Conservation (phyloP, 805 yeast species). For the Teunomyces funiuensis region DNA sequence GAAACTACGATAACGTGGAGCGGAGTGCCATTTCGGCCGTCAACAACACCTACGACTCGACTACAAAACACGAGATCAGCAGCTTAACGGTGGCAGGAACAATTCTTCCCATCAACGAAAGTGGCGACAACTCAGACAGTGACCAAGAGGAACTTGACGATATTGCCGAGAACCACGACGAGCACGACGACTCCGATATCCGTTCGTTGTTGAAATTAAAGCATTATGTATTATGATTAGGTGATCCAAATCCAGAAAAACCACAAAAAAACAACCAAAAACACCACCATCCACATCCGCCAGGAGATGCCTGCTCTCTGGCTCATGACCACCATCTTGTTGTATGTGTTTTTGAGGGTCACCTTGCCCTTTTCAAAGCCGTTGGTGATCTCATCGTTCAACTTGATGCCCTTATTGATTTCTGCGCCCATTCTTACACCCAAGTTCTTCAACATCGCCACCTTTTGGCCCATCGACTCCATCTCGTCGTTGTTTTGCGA, state of each 20-base stretch:
- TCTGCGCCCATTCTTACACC: constrained; percentile 45
- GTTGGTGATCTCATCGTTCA: constrained; percentile 43
- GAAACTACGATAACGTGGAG: constrained; percentile 6
- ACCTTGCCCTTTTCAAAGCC: constrained; percentile 39
- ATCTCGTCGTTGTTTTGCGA: constrained; percentile 44
- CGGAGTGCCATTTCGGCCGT: constrained; percentile 13
- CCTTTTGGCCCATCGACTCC: constrained; percentile 42
- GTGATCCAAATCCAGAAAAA: constrained; percentile 45
- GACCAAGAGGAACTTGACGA: no score
- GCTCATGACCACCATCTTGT: constrained; percentile 46
- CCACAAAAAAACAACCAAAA: constrained; percentile 34
- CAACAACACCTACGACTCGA: constrained; percentile 13
- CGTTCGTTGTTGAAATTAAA: constrained; percentile 7
- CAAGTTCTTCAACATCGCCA: constrained; percentile 39
- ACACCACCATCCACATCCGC: constrained; percentile 45
- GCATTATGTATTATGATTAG: constrained; percentile 12
- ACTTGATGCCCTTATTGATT: constrained; percentile 39
- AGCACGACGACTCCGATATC: constrained; percentile 5
- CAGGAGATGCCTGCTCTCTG: constrained; percentile 46
- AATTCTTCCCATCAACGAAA: constrained; percentile 6
- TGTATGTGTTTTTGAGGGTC: constrained; percentile 42
- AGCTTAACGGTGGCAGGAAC: constrained; percentile 13
- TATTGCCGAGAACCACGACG: not conserved
- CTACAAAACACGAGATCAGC: constrained; percentile 7
- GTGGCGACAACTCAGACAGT: not conserved